Conservation (phyloP, 371 early-diverging fungal genomes). For the Homolaphlyctis polyrhiza region DNA sequence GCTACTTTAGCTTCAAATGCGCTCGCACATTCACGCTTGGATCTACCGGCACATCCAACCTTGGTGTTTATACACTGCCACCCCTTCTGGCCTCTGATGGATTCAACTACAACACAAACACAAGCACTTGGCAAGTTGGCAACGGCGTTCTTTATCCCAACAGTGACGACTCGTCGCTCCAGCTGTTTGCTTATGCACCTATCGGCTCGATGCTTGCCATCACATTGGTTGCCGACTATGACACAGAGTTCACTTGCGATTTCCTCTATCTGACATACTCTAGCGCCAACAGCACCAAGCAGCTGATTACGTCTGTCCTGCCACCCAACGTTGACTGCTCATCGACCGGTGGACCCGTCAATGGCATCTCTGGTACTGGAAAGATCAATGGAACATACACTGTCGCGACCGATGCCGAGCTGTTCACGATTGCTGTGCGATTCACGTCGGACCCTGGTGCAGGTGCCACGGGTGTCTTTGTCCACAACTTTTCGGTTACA, state of each 20-base stretch:
- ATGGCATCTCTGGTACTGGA: background rate
- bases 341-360: background rate
- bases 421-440: background rate
- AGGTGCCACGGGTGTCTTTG: background rate
- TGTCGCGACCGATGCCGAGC: background rate
- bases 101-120: background rate
- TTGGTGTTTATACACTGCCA: no score
- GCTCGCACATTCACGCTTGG: slow-evolving; percentile 1
- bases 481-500: background rate
- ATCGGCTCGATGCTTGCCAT: slow-evolving; percentile 44
- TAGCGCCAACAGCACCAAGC: background rate
- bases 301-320: background rate
- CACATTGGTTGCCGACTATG: slow-evolving; percentile 45
- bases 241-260: background rate
- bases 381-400: background rate
- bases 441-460: background rate
- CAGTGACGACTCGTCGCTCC: slow-evolving; percentile 27
- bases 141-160: slow-evolving; percentile 12
- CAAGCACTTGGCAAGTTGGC: background rate
- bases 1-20: background rate
- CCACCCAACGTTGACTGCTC: background rate
- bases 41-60: slow-evolving; percentile 6
- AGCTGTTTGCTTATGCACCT: slow-evolving; percentile 38
- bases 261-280: background rate
- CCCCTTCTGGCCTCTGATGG: background rate